Evolutionary conservation across 306 rosid genomes (phyloP), one percentile per base, ranked within the genome.

Genomic region (Vigna mungo): DNA sequence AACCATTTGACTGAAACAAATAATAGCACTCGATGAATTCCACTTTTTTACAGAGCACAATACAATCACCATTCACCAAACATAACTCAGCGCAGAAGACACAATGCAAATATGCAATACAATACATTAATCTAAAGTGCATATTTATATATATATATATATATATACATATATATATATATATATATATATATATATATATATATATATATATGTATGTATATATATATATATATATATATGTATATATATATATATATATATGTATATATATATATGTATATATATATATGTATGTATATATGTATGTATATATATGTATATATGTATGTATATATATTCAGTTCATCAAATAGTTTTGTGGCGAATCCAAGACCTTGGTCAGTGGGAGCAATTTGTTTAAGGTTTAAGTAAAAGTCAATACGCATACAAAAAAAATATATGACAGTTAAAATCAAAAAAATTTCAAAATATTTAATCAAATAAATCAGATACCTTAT

Each of bases 41-140:
- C 56, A 74, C 52, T 20, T 68, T 68, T 65, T 21, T 6, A 59
- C 25, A 54, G 3, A 74, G 60, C 32, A 14, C 48, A 39, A 36
- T 27, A 53, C 59, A 20, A 68, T 36, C 30, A 64, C 36, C 67
- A 60, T 60, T 60, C 70, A 69, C 34, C 72, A 71, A 62, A 3
- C 41, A 61, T 7, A 18, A 23, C 71, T 66, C 37, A 39, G 46
- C 21, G 17, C 52, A 62, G 63, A 60, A 49, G 39, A 75, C 7
- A 7, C 4, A 13, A 43, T 30, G 68, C 21, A 65, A 27, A 34
- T 66, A n/a, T 36, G 69, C 48, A 25, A 25, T 4, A 4, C 34
- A 63, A 58, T 25, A 9, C 14, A 61, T 16, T 60, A 9, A 64
- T 65, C 55, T 43, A 55, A 67, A 27, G 17, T 56, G 2, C 16